Conservation (phyloP, 306 rosid species). For the Fragaria vesca region DNA sequence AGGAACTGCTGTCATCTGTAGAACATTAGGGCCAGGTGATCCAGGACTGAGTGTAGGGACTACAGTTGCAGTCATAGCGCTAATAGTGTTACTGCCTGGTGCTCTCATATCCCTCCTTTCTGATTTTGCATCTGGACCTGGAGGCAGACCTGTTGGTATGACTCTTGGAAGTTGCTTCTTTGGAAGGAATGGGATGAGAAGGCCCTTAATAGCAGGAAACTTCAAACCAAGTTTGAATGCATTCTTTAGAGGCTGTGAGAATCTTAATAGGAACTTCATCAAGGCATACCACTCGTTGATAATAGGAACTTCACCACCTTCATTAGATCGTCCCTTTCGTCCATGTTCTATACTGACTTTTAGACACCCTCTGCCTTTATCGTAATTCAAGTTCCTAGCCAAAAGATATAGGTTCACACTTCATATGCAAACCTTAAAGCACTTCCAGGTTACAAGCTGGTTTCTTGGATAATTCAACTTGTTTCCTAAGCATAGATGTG, state of each 20-base stretch:
- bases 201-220: constrained; percentile 47
- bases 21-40: constrained; percentile 32
- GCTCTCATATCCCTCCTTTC: constrained; percentile 37
- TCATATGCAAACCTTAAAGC: no score
- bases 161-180: constrained; percentile 44
- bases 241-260: constrained; percentile 43
- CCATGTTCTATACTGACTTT: no score
- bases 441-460: no score
- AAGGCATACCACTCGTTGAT: constrained; percentile 54
- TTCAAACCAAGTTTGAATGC: constrained; percentile 46
- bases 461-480: no score
- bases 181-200: constrained; percentile 55
- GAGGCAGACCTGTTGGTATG: constrained; percentile 26
- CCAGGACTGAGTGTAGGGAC: constrained; percentile 59
- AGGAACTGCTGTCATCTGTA: constrained; percentile 22
- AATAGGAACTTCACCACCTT: background rate
- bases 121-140: constrained; percentile 37
- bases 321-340: no score
- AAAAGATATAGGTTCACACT: no score
- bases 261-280: constrained; percentile 35
- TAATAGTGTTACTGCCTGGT: background rate
- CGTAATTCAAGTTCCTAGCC: no score
- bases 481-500: no score
- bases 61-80: constrained; percentile 53
- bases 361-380: no score